These are phyloP conservation scores for Acacia melanoxylon DNA, from an alignment of 306 rosid genomes.

Conservation along the genomic window DNA sequence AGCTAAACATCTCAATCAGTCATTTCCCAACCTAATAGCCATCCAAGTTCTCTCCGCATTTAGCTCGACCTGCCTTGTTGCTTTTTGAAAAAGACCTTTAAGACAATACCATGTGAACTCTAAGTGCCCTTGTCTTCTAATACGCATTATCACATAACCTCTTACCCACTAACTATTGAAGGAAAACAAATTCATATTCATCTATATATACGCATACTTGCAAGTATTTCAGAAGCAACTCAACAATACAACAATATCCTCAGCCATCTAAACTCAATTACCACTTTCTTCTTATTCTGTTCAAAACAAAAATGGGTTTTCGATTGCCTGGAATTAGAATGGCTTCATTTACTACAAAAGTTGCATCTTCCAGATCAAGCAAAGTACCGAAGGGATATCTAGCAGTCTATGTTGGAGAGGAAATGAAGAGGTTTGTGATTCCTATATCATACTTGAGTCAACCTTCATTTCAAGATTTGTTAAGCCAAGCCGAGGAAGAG, in stretches of 20 bases:
- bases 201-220: not conserved
- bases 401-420: constrained; percentile 24
- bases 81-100: not conserved
- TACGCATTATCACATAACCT: not conserved
- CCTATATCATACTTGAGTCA: constrained; percentile 27
- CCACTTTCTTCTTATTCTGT: not conserved
- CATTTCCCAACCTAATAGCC: not conserved
- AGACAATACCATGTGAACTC: not conserved
- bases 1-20: not conserved
- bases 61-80: not conserved
- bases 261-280: not conserved
- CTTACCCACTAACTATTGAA: not conserved
- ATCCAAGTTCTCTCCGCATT: not conserved
- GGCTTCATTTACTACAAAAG: not conserved
- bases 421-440: constrained; percentile 24
- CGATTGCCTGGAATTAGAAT: not conserved
- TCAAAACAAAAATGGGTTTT: constrained; percentile 11
- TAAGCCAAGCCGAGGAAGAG: not conserved
- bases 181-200: not conserved
- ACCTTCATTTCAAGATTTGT: constrained; percentile 1
- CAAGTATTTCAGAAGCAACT: not conserved
- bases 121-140: not conserved
- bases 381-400: constrained; percentile 29
- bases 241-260: not conserved
- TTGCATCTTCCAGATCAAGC: not conserved